These are phyloP conservation scores for Xylariomycetidae sp. DNA, from an alignment of 2,329 filamentous ascomycete species.

Conservation along the genomic window DNA sequence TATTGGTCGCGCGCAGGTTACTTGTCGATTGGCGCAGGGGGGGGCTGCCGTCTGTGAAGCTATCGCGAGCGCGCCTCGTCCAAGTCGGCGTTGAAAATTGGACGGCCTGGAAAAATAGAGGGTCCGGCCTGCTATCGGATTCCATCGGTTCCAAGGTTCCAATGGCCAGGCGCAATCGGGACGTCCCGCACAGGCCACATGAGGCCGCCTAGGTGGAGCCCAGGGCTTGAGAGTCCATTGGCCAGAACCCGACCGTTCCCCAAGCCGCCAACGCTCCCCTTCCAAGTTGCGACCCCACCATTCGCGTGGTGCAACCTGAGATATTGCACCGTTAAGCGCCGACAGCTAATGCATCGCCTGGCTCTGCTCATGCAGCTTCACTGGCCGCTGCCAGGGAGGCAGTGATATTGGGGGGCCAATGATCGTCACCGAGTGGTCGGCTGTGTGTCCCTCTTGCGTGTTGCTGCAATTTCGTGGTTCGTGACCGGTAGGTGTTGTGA, in stretches of 20 bases:
- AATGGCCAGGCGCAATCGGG: too few relatives aligned
- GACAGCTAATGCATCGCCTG: conserved; percentile 6
- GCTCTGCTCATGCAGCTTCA: conserved; percentile 5
- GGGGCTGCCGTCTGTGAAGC: conserved; percentile 9
- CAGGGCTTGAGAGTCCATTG: conserved; percentile 1
- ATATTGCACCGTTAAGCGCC: conserved; percentile 25
- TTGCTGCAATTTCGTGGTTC: too few relatives aligned
- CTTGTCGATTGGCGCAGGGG: not conserved
- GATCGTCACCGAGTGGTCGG: conserved; percentile 3
- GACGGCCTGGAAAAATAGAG: conserved; percentile 17
- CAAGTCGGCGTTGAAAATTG: conserved; percentile 13
- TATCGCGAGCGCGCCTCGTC: conserved; percentile 11
- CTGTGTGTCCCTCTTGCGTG: too few relatives aligned
- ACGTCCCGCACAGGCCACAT: too few relatives aligned
- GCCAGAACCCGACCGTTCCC: conserved; percentile 4
- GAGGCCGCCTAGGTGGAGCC: not conserved
- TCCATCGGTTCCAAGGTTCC: too few relatives aligned
- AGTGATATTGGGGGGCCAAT: too few relatives aligned
- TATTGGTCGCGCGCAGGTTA: too few relatives aligned
- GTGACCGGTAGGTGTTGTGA: too few relatives aligned
- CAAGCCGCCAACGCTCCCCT: not conserved
- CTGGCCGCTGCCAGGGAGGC: too few relatives aligned
- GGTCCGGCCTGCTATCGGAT: too few relatives aligned
- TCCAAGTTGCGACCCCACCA: conserved; percentile 18
- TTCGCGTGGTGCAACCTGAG: conserved; percentile 13